phyloP scores from a whole-genome alignment of 2,329 filamentous ascomycete species.

The Aspergillus cejpii region DNA sequence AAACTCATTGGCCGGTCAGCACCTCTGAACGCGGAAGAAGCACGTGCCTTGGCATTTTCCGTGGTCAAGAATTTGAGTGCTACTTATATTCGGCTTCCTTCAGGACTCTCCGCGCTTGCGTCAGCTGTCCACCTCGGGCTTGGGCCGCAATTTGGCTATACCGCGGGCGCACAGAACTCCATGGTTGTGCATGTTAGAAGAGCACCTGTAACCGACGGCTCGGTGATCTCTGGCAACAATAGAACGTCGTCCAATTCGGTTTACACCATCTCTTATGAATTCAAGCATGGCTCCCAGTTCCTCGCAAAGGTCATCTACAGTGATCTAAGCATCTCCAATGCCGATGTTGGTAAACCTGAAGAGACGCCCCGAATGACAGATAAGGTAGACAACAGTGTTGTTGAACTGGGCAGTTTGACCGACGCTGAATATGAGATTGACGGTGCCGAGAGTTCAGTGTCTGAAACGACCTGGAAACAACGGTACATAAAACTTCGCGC shows the following conservation, averaged over 20 bases:
- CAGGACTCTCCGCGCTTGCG: conserved; percentile 20
- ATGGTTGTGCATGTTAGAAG: conserved; percentile 25
- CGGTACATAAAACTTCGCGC: conserved; percentile 34
- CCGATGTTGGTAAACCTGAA: conserved; percentile 6
- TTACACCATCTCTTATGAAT: conserved; percentile 26
- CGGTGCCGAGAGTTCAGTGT: conserved; percentile 14
- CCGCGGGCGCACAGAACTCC: conserved; percentile 17
- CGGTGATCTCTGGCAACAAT: conserved; percentile 5
- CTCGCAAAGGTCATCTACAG: conserved; percentile 24
- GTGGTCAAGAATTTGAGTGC: conserved; percentile 28
- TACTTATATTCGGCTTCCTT: conserved; percentile 25
- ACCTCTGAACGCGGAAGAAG: conserved; percentile 28
- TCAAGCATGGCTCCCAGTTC: conserved; percentile 20
- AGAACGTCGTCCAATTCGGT: conserved; percentile 8
- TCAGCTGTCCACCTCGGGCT: conserved; percentile 35
- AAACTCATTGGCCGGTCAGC: conserved; percentile 24
- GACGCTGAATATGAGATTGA: conserved; percentile 28
- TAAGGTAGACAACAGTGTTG: conserved; percentile 13
- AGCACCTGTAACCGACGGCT: conserved; percentile 1
- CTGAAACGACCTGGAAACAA: conserved; percentile 36
- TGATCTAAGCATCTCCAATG: conserved; percentile 11
- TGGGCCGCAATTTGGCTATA: conserved; percentile 30
- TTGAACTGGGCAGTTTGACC: conserved; percentile 18
- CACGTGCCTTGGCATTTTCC: conserved; percentile 25
- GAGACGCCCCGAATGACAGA: conserved; percentile 5